Conservation (phyloP, 2,329 filamentous ascomycete species). For the Aspergillaceae sp. region DNA sequence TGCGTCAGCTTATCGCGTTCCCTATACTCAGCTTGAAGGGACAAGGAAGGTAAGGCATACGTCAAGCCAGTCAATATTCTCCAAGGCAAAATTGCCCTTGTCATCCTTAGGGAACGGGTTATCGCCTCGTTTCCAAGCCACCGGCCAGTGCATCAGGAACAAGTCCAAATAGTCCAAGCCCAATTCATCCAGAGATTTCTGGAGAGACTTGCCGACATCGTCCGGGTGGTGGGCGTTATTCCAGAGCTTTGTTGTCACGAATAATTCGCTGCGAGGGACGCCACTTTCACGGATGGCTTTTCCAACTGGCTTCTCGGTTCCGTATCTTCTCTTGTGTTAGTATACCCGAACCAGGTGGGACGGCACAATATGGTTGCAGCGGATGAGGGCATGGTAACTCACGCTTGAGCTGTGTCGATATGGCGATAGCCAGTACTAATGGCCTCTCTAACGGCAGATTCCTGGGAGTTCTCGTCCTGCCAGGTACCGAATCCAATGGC, state of each 20-base stretch:
- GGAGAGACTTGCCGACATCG: slow-evolving; percentile 54
- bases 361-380: too few relatives aligned
- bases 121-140: slow-evolving; percentile 44
- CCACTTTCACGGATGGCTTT: slow-evolving; percentile 55
- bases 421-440: slow-evolving; percentile 47
- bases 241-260: slow-evolving; percentile 61
- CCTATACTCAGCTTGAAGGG: background rate
- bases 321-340: slow-evolving; percentile 36
- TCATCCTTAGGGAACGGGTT: slow-evolving; percentile 39
- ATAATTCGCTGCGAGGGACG: slow-evolving; percentile 56
- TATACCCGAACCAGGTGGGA: background rate
- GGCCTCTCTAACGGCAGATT: slow-evolving; percentile 40
- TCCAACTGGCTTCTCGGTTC: slow-evolving; percentile 59
- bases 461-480: slow-evolving; percentile 45
- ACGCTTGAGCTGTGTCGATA: slow-evolving; percentile 45
- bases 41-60: slow-evolving; percentile 17
- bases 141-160: slow-evolving; percentile 61
- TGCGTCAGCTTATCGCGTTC: too few relatives aligned
- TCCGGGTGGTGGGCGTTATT: slow-evolving; percentile 55
- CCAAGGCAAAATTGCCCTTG: slow-evolving; percentile 35
- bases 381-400: slow-evolving; percentile 6
- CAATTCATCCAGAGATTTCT: slow-evolving; percentile 54
- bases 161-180: slow-evolving; percentile 60
- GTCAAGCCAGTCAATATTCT: slow-evolving; percentile 42
- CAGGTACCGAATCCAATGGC: slow-evolving; percentile 47